Evolutionary conservation across 305 asterid species (phyloP), one percentile per base, ranked within the genome.

Genomic region (Lippia alba): DNA sequence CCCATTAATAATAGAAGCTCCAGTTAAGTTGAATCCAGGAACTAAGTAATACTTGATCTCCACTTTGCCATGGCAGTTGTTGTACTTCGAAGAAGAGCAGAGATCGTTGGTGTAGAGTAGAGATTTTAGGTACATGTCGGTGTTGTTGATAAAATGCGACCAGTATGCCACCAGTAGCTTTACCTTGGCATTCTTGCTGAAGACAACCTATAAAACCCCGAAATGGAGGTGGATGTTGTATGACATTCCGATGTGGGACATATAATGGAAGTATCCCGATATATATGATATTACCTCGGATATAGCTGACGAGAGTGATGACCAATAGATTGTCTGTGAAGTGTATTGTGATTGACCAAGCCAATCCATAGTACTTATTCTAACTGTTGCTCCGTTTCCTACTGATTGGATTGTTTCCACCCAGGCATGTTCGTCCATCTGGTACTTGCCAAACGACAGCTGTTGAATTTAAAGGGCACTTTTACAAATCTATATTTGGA

Each of bases 361-460:
- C 96, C 94, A 92, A 78, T 92, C 97, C 98, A 92, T 90, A 50
- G 96, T 90, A 68, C 84, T 90, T 61, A 92, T 87, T 82, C 94
- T 84, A 69, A 92, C 74, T 2, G 88, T 87, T 61, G 63, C 90
- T 30, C 93, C 87, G 0, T 73, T 66, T 65, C 84, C 76, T 6
- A 90, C 96, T 0, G 97, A 92, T 82, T 90, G 90, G 44, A 92
- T 84, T 2, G 98, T 90, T 61, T 85, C 98, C 67, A 87, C 80
- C 98, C 98, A 92, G 64, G 88, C 98, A 73, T 92, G 98, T 80
- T 92, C 97, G 60, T 92, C 98, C 50, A 87, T 69, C 79, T 80
- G 94, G 73, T 76, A 72, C 84, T 85, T 85, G 10, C 79, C 88
- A 72, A 88, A 92, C 67, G 82, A 82, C 63, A 92, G 92, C 98